These are phyloP conservation scores for Telfairia occidentalis DNA, from an alignment of 331 rosid genomes.

Conservation along the genomic window DNA sequence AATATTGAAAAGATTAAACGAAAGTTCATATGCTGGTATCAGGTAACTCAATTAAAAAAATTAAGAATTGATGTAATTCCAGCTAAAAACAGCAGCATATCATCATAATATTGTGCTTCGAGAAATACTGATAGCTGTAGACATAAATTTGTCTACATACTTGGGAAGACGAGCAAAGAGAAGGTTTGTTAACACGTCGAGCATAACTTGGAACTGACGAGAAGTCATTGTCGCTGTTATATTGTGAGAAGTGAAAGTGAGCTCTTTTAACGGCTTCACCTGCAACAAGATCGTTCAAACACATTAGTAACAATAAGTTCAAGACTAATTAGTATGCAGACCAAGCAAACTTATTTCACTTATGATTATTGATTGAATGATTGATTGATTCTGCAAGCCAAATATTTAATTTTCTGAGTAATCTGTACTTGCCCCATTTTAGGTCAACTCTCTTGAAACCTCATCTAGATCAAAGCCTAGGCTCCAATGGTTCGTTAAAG, in stretches of 20 bases:
- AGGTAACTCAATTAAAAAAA: neutral
- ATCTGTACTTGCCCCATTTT: neutral
- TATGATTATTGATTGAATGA: neutral
- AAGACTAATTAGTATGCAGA: neutral
- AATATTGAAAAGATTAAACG: neutral
- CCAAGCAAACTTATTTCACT: neutral
- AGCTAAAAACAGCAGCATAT: neutral
- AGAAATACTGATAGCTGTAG: slow-evolving; percentile 5
- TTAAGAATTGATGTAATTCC: neutral
- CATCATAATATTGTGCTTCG: neutral
- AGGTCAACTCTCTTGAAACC: neutral
- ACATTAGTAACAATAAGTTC: neutral
- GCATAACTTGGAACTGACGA: slow-evolving; percentile 96
- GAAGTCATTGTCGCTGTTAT: slow-evolving; percentile 97
- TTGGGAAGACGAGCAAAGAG: slow-evolving; percentile 87
- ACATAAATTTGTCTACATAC: slow-evolving; percentile 32
- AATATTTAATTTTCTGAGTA: neutral
- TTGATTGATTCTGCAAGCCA: neutral
- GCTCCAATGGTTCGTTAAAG: neutral
- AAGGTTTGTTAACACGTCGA: slow-evolving; percentile 85
- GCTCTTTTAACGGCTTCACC: slow-evolving; percentile 98
- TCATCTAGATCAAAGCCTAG: neutral
- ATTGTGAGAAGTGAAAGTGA: slow-evolving; percentile 68
- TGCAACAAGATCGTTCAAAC: slow-evolving; percentile 31
- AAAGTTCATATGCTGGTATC: neutral